These are phyloP conservation scores for Glycine soja DNA, from an alignment of 306 rosid species.

Conservation along the genomic window DNA sequence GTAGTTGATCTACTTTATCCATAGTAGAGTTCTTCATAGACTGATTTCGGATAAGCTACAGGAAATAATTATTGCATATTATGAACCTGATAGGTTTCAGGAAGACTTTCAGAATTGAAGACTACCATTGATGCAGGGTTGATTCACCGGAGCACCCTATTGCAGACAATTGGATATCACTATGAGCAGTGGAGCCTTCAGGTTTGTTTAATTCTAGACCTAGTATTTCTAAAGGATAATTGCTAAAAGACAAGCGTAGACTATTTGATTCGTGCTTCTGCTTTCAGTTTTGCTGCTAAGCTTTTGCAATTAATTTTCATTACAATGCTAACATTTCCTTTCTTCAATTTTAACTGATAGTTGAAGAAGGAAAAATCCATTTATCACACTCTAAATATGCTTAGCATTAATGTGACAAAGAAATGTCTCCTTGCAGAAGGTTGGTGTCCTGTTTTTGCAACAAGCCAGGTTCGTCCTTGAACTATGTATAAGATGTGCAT, in stretches of 20 bases:
- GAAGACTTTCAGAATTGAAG: slow-evolving; percentile 80
- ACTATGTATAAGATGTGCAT: slow-evolving; percentile 17
- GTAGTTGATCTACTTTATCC: slow-evolving; percentile 6
- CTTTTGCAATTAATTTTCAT: slow-evolving; percentile 42
- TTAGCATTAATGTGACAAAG: slow-evolving; percentile 84
- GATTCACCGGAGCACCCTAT: slow-evolving; percentile 64
- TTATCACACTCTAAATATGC: slow-evolving; percentile 87
- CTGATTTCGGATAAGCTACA: slow-evolving; percentile 31
- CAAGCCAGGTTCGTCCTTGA: slow-evolving; percentile 68
- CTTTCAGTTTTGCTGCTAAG: slow-evolving; percentile 37
- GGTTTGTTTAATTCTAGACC: slow-evolving; percentile 62
- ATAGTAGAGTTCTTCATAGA: slow-evolving; percentile 18
- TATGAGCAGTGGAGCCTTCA: slow-evolving; percentile 79
- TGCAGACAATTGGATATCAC: slow-evolving; percentile 73
- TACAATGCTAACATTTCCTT: slow-evolving; percentile 40
- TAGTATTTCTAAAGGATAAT: slow-evolving; percentile 33
- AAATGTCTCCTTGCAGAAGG: slow-evolving; percentile 93
- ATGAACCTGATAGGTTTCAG: slow-evolving; percentile 66
- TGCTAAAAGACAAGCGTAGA: slow-evolving; percentile 24
- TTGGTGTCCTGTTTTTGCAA: slow-evolving; percentile 87
- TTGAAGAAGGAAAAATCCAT: slow-evolving; percentile 80
- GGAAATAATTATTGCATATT: slow-evolving; percentile 6
- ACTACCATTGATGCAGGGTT: slow-evolving; percentile 77
- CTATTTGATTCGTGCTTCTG: background rate
- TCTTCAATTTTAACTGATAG: slow-evolving; percentile 51